These are phyloP conservation scores for Kappamyces sp. DNA, from an alignment of 192 early-diverging fungal genomes.

Conservation along the genomic window DNA sequence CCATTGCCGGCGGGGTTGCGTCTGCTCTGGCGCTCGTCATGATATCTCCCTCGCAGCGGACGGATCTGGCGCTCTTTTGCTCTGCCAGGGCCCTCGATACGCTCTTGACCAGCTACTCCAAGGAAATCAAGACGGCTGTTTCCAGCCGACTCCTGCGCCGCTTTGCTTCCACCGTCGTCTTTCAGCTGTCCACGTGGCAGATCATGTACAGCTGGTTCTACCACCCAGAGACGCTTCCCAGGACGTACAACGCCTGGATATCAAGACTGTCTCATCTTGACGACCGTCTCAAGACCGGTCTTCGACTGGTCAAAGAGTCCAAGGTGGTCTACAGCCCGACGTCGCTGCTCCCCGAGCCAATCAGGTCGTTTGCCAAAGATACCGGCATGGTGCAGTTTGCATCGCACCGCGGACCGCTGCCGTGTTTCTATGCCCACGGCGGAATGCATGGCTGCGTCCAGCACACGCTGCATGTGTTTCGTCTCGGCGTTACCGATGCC, in stretches of 20 bases:
- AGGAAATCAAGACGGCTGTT: neutral
- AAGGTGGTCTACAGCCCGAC: neutral
- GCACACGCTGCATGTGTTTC: neutral
- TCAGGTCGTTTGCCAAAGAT: neutral
- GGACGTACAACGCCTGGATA: neutral
- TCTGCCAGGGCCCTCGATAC: neutral
- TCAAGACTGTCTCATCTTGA: neutral
- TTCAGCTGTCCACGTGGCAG: slow-evolving; percentile 1
- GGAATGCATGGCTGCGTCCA: neutral
- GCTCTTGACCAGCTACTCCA: neutral
- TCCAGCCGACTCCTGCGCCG: too few relatives aligned
- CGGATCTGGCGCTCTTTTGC: neutral
- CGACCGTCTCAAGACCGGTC: neutral
- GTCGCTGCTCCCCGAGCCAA: neutral
- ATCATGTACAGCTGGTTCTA: slow-evolving; percentile 14
- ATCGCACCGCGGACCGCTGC: too few relatives aligned
- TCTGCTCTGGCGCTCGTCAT: too few relatives aligned
- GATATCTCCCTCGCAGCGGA: neutral
- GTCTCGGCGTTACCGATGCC: neutral
- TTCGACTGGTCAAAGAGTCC: neutral
- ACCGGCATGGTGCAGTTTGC: neutral
- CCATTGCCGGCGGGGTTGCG: too few relatives aligned
- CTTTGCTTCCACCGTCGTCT: neutral
- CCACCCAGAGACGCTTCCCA: neutral
- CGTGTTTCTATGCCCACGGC: neutral